phyloP scores from a whole-genome alignment of 495 filamentous ascomycete species.

The Aspergillus cristatus region DNA sequence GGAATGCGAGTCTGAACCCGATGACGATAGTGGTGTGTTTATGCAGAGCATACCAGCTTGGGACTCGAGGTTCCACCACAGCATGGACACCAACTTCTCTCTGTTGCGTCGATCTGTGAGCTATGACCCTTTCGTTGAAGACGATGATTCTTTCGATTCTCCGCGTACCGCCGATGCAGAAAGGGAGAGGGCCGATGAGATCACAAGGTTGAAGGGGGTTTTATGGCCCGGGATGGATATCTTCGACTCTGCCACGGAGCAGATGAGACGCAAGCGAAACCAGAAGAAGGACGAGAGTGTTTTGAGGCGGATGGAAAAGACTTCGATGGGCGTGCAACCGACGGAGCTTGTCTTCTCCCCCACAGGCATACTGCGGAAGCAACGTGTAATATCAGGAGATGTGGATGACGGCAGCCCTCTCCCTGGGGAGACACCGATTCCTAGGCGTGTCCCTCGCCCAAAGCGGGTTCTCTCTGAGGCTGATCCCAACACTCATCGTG shows the following conservation, averaged over 20 bases:
- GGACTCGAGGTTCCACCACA: constrained; percentile 1
- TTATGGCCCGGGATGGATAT: constrained; percentile 78
- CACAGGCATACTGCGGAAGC: constrained; percentile 44
- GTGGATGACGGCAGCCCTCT: constrained; percentile 43
- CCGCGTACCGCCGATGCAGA: constrained; percentile 11
- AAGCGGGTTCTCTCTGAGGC: constrained; percentile 18
- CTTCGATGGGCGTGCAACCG: constrained; percentile 59
- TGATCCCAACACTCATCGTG: constrained; percentile 26
- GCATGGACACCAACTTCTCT: background rate
- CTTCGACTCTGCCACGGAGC: constrained; percentile 73
- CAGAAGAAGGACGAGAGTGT: constrained; percentile 74
- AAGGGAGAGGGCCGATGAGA: constrained; percentile 30
- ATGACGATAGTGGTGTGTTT: constrained; percentile 4
- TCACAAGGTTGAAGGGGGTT: constrained; percentile 58
- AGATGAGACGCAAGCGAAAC: constrained; percentile 72
- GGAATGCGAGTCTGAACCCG: constrained; percentile 3
- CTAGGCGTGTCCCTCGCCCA: constrained; percentile 21
- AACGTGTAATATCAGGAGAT: constrained; percentile 48
- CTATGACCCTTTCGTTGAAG: constrained; percentile 16
- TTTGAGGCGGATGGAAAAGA: constrained; percentile 58
- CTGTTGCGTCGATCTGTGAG: background rate
- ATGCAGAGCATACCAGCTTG: constrained; percentile 17
- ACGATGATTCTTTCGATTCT: constrained; percentile 9
- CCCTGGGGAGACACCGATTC: constrained; percentile 40
- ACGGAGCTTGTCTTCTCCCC: constrained; percentile 60